Evolutionary conservation across 257 asterid species (phyloP).

Genomic region (Penstemon davidsonii): DNA sequence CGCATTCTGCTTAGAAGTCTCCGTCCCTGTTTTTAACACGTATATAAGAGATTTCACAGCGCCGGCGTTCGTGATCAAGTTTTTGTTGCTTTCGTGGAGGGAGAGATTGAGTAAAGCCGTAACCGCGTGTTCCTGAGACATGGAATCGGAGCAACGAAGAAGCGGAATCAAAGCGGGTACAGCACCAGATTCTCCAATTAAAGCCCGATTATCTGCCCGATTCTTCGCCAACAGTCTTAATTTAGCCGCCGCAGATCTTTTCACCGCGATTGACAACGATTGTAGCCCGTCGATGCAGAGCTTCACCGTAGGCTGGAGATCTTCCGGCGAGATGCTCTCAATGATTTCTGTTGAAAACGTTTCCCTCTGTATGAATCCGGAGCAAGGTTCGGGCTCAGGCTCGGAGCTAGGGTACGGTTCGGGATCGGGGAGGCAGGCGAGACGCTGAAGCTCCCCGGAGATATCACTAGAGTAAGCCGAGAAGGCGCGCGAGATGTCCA

Average conservation of each 20-base stretch:
- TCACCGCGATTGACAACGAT: constrained; percentile 51
- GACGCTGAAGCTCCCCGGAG: constrained; percentile 67
- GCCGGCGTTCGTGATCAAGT: constrained; percentile 39
- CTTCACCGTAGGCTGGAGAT: constrained; percentile 61
- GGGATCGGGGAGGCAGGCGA: constrained; percentile 44
- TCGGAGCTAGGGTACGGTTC: constrained; percentile 20
- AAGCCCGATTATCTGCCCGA: constrained; percentile 64
- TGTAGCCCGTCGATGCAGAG: constrained; percentile 56
- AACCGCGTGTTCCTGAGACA: constrained; percentile 68
- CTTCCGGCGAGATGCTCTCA: constrained; percentile 64
- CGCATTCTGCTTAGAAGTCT: constrained; percentile 64
- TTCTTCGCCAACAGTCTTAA: constrained; percentile 58
- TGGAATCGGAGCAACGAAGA: constrained; percentile 61
- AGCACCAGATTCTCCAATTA: constrained; percentile 69
- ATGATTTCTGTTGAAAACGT: constrained; percentile 63
- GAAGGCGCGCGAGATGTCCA: constrained; percentile 52
- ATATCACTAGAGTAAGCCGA: constrained; percentile 67
- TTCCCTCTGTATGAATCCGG: constrained; percentile 55
- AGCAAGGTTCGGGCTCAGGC: constrained; percentile 46
- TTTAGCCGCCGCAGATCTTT: constrained; percentile 66
- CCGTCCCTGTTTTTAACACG: constrained; percentile 64
- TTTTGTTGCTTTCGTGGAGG: constrained; percentile 58
- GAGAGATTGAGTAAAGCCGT: constrained; percentile 67
- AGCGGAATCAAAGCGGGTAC: constrained; percentile 54
- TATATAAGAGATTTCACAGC: constrained; percentile 55